phyloP scores from a whole-genome alignment of 371 early-diverging fungal species.

The Dichotomocladium elegans region DNA sequence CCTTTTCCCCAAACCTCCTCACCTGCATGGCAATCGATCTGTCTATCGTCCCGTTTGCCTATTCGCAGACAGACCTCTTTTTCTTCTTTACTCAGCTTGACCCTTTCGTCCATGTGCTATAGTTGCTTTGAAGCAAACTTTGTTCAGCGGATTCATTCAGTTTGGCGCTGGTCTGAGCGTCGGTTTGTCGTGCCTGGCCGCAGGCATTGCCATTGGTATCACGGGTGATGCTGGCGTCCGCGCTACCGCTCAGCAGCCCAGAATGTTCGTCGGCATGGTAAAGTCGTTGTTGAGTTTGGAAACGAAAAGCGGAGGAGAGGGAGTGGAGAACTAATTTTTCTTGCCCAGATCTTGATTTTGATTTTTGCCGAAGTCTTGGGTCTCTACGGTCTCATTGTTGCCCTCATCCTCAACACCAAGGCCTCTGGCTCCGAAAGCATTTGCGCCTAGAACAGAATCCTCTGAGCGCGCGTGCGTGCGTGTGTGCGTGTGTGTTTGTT shows the following conservation, averaged over 20 bases:
- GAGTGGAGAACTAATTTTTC: slow-evolving; percentile 6
- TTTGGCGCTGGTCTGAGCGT: slow-evolving; percentile 92
- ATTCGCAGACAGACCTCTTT: no score
- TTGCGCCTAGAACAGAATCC: no score
- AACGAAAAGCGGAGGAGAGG: no score
- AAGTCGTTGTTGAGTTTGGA: not conserved
- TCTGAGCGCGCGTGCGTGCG: no score
- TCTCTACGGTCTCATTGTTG: slow-evolving; percentile 91
- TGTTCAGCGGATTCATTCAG: slow-evolving; percentile 84
- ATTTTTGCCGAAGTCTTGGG: slow-evolving; percentile 99
- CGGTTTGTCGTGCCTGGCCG: slow-evolving; percentile 90
- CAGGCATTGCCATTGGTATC: slow-evolving; percentile 95
- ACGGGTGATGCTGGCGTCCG: slow-evolving; percentile 95
- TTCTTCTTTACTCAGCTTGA: no score
- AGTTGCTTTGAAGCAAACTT: slow-evolving; percentile 52
- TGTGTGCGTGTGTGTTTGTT: no score
- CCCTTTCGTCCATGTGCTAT: no score
- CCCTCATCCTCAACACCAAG: slow-evolving; percentile 93
- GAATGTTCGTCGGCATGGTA: slow-evolving; percentile 91
- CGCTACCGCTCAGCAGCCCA: slow-evolving; percentile 88
- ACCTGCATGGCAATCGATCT: no score
- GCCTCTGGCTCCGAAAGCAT: slow-evolving; percentile 38
- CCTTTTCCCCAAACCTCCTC: no score
- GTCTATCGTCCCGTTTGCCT: no score
- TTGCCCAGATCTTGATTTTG: slow-evolving; percentile 71